Evolutionary conservation across 2,329 filamentous ascomycete species (phyloP).

Genomic region (Xylogone sp.): DNA sequence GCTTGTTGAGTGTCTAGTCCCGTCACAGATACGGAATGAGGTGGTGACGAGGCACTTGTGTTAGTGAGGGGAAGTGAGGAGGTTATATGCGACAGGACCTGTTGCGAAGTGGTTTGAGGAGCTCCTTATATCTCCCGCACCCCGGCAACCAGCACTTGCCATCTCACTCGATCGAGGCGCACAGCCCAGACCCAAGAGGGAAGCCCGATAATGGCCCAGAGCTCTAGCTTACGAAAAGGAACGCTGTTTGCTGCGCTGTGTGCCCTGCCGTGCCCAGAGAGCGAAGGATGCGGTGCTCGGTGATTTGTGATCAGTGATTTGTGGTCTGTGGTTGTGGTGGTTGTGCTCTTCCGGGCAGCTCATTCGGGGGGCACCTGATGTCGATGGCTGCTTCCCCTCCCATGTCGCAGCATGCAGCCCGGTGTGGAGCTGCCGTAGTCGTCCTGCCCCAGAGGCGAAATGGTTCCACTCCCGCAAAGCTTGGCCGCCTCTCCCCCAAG

Average conservation of each 20-base stretch:
- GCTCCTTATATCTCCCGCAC: neutral
- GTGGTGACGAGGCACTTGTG: neutral
- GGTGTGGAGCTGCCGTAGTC: neutral
- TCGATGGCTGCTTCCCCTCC: neutral
- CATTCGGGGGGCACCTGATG: neutral
- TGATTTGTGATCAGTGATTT: too few species aligned
- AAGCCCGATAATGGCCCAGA: neutral
- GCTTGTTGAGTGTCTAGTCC: too few species aligned
- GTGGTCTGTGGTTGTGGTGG: neutral
- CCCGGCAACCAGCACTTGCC: neutral
- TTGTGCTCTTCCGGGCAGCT: neutral
- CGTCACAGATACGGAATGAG: too few species aligned
- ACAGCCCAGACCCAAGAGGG: neutral
- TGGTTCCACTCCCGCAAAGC: neutral
- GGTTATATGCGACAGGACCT: neutral
- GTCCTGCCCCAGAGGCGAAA: too few species aligned
- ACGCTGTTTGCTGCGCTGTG: too few species aligned
- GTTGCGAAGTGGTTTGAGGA: neutral
- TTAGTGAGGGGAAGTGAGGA: neutral
- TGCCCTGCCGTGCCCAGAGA: neutral
- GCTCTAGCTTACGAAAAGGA: neutral
- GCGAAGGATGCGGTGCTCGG: neutral
- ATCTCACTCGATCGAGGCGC: neutral
- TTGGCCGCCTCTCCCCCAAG: neutral
- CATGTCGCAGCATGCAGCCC: neutral